phyloP scores from a whole-genome alignment of 208 protist genomes.

The Leishmania guyanensis region DNA sequence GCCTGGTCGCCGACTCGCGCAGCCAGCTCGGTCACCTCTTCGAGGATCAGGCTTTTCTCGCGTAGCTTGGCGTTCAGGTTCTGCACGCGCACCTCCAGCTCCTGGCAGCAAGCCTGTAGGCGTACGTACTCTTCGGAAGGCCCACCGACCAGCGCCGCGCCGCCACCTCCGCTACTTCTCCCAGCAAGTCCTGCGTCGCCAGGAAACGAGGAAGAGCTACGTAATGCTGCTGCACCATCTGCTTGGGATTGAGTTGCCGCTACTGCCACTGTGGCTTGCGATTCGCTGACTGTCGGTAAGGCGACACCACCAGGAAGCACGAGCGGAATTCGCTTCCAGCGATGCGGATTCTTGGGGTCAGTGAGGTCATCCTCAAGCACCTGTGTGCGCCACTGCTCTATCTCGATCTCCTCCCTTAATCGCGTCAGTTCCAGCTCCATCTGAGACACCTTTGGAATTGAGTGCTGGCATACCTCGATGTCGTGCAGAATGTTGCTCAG shows the following conservation, averaged over 20 bases:
- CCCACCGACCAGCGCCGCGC: slow-evolving; percentile 26
- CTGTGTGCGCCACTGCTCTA: slow-evolving; percentile 81
- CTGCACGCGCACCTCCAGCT: slow-evolving; percentile 92
- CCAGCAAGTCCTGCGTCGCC: slow-evolving; percentile 6
- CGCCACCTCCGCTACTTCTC: neutral
- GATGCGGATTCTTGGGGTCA: slow-evolving; percentile 81
- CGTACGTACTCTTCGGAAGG: slow-evolving; percentile 82
- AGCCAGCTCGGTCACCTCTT: slow-evolving; percentile 93
- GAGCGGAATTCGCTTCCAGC: slow-evolving; percentile 65
- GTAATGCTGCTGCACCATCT: neutral
- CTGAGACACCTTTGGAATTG: slow-evolving; percentile 84
- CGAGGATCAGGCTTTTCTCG: slow-evolving; percentile 96
- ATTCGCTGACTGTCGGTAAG: slow-evolving; percentile 1
- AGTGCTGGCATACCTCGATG: slow-evolving; percentile 73
- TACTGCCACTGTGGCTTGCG: neutral
- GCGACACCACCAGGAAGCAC: neutral
- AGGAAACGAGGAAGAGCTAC: neutral
- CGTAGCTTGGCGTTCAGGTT: slow-evolving; percentile 93
- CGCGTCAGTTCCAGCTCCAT: slow-evolving; percentile 79
- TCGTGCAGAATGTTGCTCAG: slow-evolving; percentile 82
- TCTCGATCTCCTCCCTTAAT: slow-evolving; percentile 81
- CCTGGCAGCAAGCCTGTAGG: slow-evolving; percentile 85
- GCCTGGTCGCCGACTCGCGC: slow-evolving; percentile 88
- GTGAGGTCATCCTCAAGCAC: slow-evolving; percentile 85
- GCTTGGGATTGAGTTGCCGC: neutral